These are phyloP conservation scores for Mrakia blollopis DNA, from an alignment of 768 basidiomycete genomes.

Conservation along the genomic window DNA sequence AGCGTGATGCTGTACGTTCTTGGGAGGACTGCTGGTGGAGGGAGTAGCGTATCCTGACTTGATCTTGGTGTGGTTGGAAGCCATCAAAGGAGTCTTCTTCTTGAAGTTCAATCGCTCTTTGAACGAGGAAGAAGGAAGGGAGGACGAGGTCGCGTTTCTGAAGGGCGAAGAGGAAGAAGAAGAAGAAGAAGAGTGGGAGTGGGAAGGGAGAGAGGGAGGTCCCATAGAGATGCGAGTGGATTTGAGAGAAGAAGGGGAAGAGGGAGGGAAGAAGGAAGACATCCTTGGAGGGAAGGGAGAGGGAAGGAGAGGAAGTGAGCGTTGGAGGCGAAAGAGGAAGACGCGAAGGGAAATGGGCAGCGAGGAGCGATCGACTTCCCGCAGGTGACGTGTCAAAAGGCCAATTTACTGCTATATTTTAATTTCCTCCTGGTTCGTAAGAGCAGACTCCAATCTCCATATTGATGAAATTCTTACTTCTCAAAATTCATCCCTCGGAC, in stretches of 20 bases:
- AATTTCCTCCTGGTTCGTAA: too few relatives aligned
- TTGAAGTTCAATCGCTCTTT: conserved; percentile 3
- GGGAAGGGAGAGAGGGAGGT: background rate
- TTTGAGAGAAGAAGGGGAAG: background rate
- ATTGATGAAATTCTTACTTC: too few relatives aligned
- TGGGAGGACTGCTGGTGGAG: background rate
- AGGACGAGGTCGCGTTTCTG: background rate
- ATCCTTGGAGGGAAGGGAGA: background rate
- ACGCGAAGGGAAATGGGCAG: too few relatives aligned
- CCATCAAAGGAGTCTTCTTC: conserved; percentile 1
- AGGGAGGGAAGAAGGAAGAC: background rate
- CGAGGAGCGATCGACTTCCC: background rate
- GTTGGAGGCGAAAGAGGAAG: background rate
- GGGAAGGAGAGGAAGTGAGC: background rate
- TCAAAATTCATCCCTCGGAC: background rate
- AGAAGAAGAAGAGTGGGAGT: background rate
- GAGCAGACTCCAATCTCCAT: too few relatives aligned
- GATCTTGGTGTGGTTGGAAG: background rate
- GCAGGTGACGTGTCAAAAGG: background rate
- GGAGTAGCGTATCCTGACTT: conserved; percentile 10
- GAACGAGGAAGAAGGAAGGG: conserved; percentile 1
- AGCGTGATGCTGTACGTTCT: background rate
- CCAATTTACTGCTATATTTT: too few relatives aligned
- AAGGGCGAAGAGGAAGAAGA: background rate
- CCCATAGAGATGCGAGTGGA: background rate